These are phyloP conservation scores for Linum tenue DNA, from an alignment of 345 rosid species.

Conservation along the genomic window DNA sequence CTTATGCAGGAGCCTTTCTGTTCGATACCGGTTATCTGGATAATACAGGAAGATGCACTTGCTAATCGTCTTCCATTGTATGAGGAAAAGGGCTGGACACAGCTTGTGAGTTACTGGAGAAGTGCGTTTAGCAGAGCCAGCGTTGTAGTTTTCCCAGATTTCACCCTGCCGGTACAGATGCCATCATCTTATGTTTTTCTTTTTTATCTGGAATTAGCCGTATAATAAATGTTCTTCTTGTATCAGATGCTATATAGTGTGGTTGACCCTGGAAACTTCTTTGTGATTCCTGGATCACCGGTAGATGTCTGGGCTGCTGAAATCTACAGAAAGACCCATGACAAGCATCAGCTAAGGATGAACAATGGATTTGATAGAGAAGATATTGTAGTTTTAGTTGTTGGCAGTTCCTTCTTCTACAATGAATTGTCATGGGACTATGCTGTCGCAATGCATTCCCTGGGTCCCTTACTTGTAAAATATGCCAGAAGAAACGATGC, in stretches of 20 bases:
- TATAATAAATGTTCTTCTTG: slow-evolving; percentile 18
- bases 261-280: slow-evolving; percentile 94
- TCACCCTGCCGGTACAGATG: slow-evolving; percentile 59
- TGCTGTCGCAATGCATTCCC: slow-evolving; percentile 65
- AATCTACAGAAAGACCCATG: slow-evolving; percentile 46
- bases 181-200: background rate
- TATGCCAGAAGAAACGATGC: slow-evolving; percentile 60
- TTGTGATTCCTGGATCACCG: slow-evolving; percentile 90
- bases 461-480: slow-evolving; percentile 71
- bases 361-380: slow-evolving; percentile 45
- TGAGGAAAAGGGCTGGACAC: slow-evolving; percentile 44
- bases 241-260: slow-evolving; percentile 82
- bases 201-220: slow-evolving; percentile 4
- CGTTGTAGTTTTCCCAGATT: slow-evolving; percentile 74
- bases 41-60: slow-evolving; percentile 79
- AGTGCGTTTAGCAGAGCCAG: slow-evolving; percentile 67
- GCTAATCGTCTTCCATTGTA: slow-evolving; percentile 67
- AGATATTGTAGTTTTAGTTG: slow-evolving; percentile 68
- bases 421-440: slow-evolving; percentile 72
- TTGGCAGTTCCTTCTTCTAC: slow-evolving; percentile 79
- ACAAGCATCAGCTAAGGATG: slow-evolving; percentile 53
- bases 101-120: slow-evolving; percentile 69
- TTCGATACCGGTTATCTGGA: slow-evolving; percentile 85
- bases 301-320: slow-evolving; percentile 90
- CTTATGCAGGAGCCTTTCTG: slow-evolving; percentile 96